Evolutionary conservation across 495 filamentous ascomycete species (phyloP).

Genomic region (Rhizodiscina lignyota): DNA sequence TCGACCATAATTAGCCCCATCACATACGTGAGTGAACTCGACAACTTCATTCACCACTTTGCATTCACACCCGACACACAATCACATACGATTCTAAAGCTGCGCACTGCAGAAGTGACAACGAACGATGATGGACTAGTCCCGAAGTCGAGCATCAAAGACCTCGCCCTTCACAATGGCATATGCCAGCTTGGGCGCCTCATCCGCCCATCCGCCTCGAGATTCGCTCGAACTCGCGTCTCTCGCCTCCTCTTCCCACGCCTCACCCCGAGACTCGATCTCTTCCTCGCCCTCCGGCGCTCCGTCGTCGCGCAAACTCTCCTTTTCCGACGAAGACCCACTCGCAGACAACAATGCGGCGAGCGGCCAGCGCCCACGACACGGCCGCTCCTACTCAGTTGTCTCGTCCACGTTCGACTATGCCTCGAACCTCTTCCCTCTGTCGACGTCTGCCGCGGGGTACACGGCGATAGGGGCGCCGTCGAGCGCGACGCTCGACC

Average conservation of each 20-base stretch:
- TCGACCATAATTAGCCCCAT: too few species aligned
- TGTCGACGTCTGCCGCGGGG: slow-evolving; percentile 63
- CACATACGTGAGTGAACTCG: too few species aligned
- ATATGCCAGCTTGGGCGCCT: too few species aligned
- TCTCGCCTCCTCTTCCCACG: slow-evolving; percentile 63
- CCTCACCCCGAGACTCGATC: slow-evolving; percentile 40
- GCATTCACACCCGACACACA: too few species aligned
- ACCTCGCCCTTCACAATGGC: too few species aligned
- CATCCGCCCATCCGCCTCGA: slow-evolving; percentile 35
- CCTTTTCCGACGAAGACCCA: slow-evolving; percentile 73
- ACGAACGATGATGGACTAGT: too few species aligned
- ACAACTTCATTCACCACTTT: too few species aligned
- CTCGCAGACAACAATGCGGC: slow-evolving; percentile 42
- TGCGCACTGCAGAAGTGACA: too few species aligned
- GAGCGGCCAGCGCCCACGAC: slow-evolving; percentile 27
- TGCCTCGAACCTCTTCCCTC: slow-evolving; percentile 72
- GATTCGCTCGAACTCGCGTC: slow-evolving; percentile 96
- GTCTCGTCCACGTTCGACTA: slow-evolving; percentile 90
- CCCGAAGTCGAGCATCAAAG: too few species aligned
- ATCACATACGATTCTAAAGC: too few species aligned
- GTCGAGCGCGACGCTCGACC: slow-evolving; percentile 31
- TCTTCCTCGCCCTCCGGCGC: slow-evolving; percentile 70
- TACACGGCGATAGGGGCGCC: slow-evolving; percentile 73
- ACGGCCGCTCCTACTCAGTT: slow-evolving; percentile 57
- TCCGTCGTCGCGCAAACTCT: slow-evolving; percentile 80